phyloP scores from a whole-genome alignment of 768 basidiomycete species.

The Lenzites betulinus region DNA sequence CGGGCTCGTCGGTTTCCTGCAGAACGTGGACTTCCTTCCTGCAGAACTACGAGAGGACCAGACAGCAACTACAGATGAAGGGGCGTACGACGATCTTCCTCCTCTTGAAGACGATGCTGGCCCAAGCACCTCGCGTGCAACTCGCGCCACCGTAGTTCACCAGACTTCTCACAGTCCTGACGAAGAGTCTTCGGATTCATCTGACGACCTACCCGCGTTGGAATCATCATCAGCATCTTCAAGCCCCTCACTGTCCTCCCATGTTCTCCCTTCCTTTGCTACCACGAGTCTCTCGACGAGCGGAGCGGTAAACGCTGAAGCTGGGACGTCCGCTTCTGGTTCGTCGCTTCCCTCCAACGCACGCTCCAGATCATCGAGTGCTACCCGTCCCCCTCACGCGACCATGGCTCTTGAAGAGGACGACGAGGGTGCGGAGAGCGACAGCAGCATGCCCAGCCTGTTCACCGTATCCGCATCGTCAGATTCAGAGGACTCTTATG shows the following conservation, averaged over 20 bases:
- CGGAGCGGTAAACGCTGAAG: background rate
- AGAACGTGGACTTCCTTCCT: conserved; percentile 2
- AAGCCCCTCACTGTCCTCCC: background rate
- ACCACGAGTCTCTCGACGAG: background rate
- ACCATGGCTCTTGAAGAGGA: background rate
- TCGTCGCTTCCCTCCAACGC: background rate
- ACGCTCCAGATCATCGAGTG: background rate
- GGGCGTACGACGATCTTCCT: conserved; percentile 10
- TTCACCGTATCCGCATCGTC: conserved; percentile 29
- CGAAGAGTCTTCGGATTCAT: background rate
- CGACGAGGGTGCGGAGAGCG: conserved; percentile 13
- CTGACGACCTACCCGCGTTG: conserved; percentile 14
- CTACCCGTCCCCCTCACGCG: background rate
- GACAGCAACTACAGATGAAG: background rate
- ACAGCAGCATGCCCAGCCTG: conserved; percentile 27
- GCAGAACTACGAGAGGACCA: background rate
- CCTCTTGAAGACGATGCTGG: conserved; percentile 10
- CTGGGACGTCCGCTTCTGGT: background rate
- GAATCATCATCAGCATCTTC: background rate
- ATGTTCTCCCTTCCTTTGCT: background rate
- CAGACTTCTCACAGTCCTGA: background rate
- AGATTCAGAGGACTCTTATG: conserved; percentile 11
- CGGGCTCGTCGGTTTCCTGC: background rate
- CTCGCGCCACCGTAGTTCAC: background rate
- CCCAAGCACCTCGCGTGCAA: background rate